phyloP scores from a whole-genome alignment of 2,329 filamentous ascomycete species.

The Aspergillus sp. region DNA sequence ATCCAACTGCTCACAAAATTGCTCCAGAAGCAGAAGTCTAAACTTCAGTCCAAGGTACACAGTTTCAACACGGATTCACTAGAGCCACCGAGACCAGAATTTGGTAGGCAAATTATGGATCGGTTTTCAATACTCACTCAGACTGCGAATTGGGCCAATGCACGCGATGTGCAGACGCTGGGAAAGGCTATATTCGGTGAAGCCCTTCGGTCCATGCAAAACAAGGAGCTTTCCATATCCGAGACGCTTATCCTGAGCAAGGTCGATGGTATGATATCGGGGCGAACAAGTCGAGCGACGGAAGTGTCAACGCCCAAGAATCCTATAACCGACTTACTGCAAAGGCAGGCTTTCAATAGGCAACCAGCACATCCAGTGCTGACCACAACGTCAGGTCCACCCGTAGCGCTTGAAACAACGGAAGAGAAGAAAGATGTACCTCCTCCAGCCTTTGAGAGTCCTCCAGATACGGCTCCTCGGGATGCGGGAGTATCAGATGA shows the following conservation, averaged over 20 bases:
- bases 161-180: slow-evolving; percentile 60
- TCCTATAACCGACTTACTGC: not conserved
- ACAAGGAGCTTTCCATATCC: not conserved
- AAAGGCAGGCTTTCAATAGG: not conserved
- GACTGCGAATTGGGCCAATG: slow-evolving; percentile 61
- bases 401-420: not conserved
- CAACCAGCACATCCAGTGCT: not conserved
- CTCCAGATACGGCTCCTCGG: slow-evolving; percentile 2
- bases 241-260: slow-evolving; percentile 13
- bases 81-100: slow-evolving; percentile 17
- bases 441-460: not conserved
- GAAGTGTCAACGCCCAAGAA: not conserved
- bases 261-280: slow-evolving; percentile 18
- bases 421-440: not conserved
- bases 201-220: slow-evolving; percentile 14
- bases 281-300: slow-evolving; percentile 7
- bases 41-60: not conserved
- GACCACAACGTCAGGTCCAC: not conserved
- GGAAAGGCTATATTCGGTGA: slow-evolving; percentile 51
- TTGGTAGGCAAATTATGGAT: slow-evolving; percentile 15
- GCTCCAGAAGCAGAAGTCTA: slow-evolving; percentile 30
- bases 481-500: slow-evolving; percentile 26
- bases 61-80: slow-evolving; percentile 27
- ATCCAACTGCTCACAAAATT: slow-evolving; percentile 43
- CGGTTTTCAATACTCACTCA: slow-evolving; percentile 44